A percentile compares a stretch with the other conserved stretches of the same genome.
Evolutionary conservation across 768 basidiomycete genomes (phyloP).

Genomic region (Pulveroboletus sp.): DNA sequence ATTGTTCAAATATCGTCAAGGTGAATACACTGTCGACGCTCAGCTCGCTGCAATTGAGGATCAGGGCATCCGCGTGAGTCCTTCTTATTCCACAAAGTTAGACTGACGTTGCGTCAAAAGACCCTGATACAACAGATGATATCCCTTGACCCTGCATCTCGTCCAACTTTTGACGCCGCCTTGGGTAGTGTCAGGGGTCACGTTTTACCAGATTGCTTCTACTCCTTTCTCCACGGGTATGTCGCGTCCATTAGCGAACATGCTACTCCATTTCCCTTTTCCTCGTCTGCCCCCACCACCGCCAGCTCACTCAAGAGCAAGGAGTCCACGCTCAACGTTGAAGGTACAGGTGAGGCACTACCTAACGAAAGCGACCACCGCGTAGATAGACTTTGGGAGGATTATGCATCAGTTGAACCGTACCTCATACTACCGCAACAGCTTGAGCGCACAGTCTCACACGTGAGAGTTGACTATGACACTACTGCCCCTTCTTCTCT

Average conservation of each 20-base stretch:
- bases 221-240: slow-evolving; percentile 91
- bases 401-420: slow-evolving; percentile 79
- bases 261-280: slow-evolving; percentile 43
- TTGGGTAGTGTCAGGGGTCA: slow-evolving; percentile 69
- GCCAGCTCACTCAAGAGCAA: slow-evolving; percentile 23
- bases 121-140: slow-evolving; percentile 89
- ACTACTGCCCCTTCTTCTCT: slow-evolving; percentile 34
- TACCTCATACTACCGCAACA: slow-evolving; percentile 49
- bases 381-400: slow-evolving; percentile 80
- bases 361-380: slow-evolving; percentile 82
- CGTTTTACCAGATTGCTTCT: slow-evolving; percentile 90
- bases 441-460: slow-evolving; percentile 43
- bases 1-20: slow-evolving; percentile 89
- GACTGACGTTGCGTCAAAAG: slow-evolving; percentile 41
- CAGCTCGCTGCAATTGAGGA: slow-evolving; percentile 77
- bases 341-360: slow-evolving; percentile 35
- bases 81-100: not conserved
- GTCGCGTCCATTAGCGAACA: slow-evolving; percentile 74
- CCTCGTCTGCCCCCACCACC: slow-evolving; percentile 27
- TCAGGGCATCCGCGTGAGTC: slow-evolving; percentile 70
- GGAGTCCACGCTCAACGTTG: slow-evolving; percentile 5
- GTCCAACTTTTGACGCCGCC: slow-evolving; percentile 79
- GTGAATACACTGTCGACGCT: slow-evolving; percentile 70
- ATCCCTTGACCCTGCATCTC: slow-evolving; percentile 62
- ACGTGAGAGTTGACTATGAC: slow-evolving; percentile 53